phyloP scores from a whole-genome alignment of 2,329 filamentous ascomycete species.

The Neurospora sp. region DNA sequence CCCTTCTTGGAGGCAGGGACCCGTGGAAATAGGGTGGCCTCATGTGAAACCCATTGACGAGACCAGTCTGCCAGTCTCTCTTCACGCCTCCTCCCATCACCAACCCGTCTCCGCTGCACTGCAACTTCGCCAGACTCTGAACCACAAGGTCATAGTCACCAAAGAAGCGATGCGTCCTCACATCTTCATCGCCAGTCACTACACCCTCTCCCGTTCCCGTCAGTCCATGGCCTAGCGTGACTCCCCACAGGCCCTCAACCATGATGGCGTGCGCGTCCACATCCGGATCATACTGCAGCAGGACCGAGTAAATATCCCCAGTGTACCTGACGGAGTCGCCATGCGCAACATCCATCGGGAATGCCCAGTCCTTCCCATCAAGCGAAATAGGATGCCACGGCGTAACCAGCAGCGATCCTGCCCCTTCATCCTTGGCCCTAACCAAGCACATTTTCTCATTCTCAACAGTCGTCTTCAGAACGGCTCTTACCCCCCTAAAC shows the following conservation, averaged over 20 bases:
- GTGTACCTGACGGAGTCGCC: slow-evolving; percentile 29
- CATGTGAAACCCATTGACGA: slow-evolving; percentile 26
- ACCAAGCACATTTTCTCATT: slow-evolving; percentile 34
- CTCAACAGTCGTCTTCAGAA: slow-evolving; percentile 39
- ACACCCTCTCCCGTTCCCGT: slow-evolving; percentile 12
- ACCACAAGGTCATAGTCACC: slow-evolving; percentile 38
- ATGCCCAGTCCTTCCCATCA: slow-evolving; percentile 16
- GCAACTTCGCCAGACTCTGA: slow-evolving; percentile 27
- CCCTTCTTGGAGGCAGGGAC: not conserved
- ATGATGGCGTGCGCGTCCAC: slow-evolving; percentile 39
- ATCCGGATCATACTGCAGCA: slow-evolving; percentile 37
- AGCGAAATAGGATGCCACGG: slow-evolving; percentile 46
- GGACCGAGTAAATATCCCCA: slow-evolving; percentile 45
- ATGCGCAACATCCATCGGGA: slow-evolving; percentile 24
- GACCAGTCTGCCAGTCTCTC: slow-evolving; percentile 27
- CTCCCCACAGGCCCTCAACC: slow-evolving; percentile 39
- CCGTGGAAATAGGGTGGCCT: not conserved
- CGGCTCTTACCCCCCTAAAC: slow-evolving; percentile 34
- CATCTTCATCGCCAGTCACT: slow-evolving; percentile 22
- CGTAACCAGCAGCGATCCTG: slow-evolving; percentile 36
- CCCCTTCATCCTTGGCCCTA: slow-evolving; percentile 12
- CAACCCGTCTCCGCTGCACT: slow-evolving; percentile 28
- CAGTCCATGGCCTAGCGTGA: slow-evolving; percentile 50
- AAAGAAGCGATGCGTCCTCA: slow-evolving; percentile 43
- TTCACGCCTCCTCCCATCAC: slow-evolving; percentile 33